Conservation (phyloP, 2,329 filamentous ascomycete genomes). For the Xylaria sp. region DNA sequence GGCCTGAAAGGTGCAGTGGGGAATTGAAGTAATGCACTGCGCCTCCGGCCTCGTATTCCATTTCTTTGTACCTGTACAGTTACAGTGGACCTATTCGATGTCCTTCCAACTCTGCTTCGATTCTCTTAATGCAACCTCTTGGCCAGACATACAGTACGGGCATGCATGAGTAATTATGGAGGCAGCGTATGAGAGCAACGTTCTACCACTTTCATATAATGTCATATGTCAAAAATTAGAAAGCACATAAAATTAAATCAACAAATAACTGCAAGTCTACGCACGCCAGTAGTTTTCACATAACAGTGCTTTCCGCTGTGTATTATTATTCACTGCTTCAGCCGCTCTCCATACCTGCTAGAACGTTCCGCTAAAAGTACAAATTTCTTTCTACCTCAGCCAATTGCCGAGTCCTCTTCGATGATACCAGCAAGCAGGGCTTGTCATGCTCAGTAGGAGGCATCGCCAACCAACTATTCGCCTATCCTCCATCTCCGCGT, state of each 20-base stretch:
- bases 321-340: constrained; percentile 40
- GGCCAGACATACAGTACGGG: constrained; percentile 12
- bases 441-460: constrained; percentile 39
- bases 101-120: constrained; percentile 1
- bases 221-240: neutral
- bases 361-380: constrained; percentile 49
- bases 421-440: constrained; percentile 19
- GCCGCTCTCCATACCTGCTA: constrained; percentile 42
- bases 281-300: neutral
- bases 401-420: constrained; percentile 19
- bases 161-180: neutral
- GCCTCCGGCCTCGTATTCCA: constrained; percentile 12
- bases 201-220: neutral
- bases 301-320: constrained; percentile 28
- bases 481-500: constrained; percentile 31
- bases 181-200: neutral
- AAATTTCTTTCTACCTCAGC: constrained; percentile 40
- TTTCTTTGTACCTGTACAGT: constrained; percentile 9
- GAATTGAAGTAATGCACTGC: constrained; percentile 2
- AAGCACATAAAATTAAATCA: constrained; percentile 5
- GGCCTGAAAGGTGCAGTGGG: neutral
- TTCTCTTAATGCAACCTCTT: constrained; percentile 27
- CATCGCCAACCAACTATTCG: constrained; percentile 37
- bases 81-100: neutral
- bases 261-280: neutral